phyloP scores from a whole-genome alignment of 441 rosid species.

The Theobroma grandiflorum region DNA sequence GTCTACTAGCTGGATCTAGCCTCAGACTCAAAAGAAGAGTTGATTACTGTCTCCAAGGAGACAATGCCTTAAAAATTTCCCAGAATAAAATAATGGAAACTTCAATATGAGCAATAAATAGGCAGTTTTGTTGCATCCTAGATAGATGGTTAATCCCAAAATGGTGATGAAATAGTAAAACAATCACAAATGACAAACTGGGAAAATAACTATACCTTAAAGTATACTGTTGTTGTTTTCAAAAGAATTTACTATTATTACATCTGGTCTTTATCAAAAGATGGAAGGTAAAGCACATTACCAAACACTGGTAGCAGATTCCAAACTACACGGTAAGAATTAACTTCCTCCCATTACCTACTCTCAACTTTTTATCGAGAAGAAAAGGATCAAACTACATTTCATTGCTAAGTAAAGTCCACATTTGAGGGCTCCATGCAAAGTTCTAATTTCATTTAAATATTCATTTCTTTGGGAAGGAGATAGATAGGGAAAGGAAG shows the following conservation, averaged over 20 bases:
- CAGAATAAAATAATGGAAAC: neutral
- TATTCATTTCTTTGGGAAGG: neutral
- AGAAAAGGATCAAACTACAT: neutral
- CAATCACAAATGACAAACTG: constrained; percentile 10
- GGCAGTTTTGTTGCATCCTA: constrained; percentile 6
- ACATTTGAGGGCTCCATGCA: neutral
- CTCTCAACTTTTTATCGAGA: neutral
- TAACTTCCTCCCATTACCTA: neutral
- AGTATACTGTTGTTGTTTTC: constrained; percentile 7
- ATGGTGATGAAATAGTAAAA: neutral
- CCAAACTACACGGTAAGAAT: neutral
- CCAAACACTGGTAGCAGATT: constrained; percentile 4
- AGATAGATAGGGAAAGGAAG: neutral
- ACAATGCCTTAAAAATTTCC: neutral
- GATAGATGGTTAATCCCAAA: constrained; percentile 18
- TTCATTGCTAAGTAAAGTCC: neutral
- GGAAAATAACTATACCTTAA: constrained; percentile 3
- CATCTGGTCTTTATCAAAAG: neutral
- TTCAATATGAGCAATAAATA: neutral
- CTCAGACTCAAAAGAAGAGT: neutral
- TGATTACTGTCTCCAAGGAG: constrained; percentile 20
- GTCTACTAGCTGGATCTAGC: constrained; percentile 10
- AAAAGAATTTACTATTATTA: neutral
- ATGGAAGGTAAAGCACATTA: constrained; percentile 7
- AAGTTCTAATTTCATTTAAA: neutral